Percentiles rank a stretch among this genome's conserved stretches.
Conservation (phyloP, 495 filamentous ascomycete species). For the Diplogelasinospora grovesii region DNA sequence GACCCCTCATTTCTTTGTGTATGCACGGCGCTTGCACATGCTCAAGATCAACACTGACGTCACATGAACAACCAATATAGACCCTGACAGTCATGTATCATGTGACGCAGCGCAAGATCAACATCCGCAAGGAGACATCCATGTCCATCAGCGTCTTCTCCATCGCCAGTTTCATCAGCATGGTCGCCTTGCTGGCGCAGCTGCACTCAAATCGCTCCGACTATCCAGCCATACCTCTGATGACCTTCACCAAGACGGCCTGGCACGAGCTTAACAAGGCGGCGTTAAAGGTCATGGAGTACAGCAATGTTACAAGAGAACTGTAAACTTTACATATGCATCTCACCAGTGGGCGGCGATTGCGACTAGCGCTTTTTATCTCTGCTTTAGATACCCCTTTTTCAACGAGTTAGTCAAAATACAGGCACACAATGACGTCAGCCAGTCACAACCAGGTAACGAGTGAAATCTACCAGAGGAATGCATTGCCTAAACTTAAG, state of each 20-base stretch:
- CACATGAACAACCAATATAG: slow-evolving; percentile 33
- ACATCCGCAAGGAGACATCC: slow-evolving; percentile 72
- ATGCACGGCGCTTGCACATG: too few species aligned
- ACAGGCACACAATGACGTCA: neutral
- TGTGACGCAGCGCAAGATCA: slow-evolving; percentile 72
- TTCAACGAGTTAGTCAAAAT: too few species aligned
- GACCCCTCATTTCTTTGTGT: too few species aligned
- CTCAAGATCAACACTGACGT: slow-evolving; percentile 2
- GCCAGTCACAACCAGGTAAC: neutral
- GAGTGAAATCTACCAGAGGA: slow-evolving; percentile 4
- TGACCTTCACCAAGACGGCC: slow-evolving; percentile 44
- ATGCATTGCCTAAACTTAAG: slow-evolving; percentile 18
- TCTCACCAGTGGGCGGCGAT: too few species aligned
- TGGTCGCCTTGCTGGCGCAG: slow-evolving; percentile 62
- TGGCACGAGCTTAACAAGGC: slow-evolving; percentile 28
- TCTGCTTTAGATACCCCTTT: too few species aligned
- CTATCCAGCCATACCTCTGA: slow-evolving; percentile 56
- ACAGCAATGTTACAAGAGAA: slow-evolving; percentile 20
- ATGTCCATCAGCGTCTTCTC: slow-evolving; percentile 72
- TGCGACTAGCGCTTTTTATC: too few species aligned
- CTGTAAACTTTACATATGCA: too few species aligned
- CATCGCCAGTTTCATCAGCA: slow-evolving; percentile 66
- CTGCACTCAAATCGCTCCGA: slow-evolving; percentile 60
- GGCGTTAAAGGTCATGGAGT: slow-evolving; percentile 23
- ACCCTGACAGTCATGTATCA: slow-evolving; percentile 74